Base-by-base conservation (phyloP, 106 monocot species). In the Dendrobium nobile region DNA sequence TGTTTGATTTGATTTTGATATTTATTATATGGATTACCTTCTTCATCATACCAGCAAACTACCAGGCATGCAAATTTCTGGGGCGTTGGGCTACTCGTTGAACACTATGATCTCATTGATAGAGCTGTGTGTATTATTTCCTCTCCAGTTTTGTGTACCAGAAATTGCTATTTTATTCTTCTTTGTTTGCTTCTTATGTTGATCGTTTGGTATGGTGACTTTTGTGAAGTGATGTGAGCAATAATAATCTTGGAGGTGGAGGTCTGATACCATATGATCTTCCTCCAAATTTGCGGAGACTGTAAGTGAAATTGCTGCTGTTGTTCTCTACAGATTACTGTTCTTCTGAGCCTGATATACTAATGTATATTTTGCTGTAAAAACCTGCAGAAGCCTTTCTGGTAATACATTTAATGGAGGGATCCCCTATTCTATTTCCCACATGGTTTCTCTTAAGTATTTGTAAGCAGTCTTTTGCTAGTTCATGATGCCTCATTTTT, bases 181-280 rank as follows among this genome's bases (percentile, higher is more conserved):
- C 73, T 37, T 22, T 83, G 19, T 48, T 55, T 84, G 45, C 24
- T 79, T 40, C 31, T 84, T 5, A 61, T 45, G 16, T n/a, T 37
- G 37, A 70, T 70, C 15, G 37, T 70, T 70, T 70, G 33, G 0
- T 80, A 33, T 72, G 19, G 9, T 77, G 64, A 67, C 10, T 64
- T 83, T 82, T 20, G 19, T 83, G 78, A 87, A 92, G 92, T 47
- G 92, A 92, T 77, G 42, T 92, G 87, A 92, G 89, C 84, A 84
- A 90, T 68, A 92, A 92, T 77, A 88, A 88, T 72, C 81, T 92
- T 79, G 92, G 92, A 55, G 84, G 82, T 41, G 80, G 88, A 43
- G 61, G 45, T 22, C 72, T 77, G 54, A 87, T 92, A 84, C 82
- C 87, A 51, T 92, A 92, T 77, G 86, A 88, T 82, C 85, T 92